Evolutionary conservation across 176 grass and related monocot species (phyloP).

Genomic region (Secale cereale): DNA sequence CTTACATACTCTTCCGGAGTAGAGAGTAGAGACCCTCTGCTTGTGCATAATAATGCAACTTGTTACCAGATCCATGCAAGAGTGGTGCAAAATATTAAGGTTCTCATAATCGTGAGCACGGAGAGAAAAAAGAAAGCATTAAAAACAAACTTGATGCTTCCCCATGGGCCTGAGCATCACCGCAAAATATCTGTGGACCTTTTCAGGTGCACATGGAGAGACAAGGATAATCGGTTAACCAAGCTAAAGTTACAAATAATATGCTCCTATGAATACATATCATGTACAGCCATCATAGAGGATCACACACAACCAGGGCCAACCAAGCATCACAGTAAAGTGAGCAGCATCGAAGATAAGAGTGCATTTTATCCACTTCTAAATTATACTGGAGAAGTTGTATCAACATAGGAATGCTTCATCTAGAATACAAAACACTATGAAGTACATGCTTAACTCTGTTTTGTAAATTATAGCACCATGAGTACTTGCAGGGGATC

Average conservation of each 20-base stretch:
- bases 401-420: slow-evolving; percentile 9
- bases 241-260: slow-evolving; percentile 37
- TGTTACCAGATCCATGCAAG: slow-evolving; percentile 7
- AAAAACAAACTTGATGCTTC: neutral
- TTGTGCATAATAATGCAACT: neutral
- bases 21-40: neutral
- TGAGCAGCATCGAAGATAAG: slow-evolving; percentile 6
- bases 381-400: slow-evolving; percentile 21
- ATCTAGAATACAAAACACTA: neutral
- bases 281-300: neutral
- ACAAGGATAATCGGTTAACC: slow-evolving; percentile 23
- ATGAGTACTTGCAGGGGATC: neutral
- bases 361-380: slow-evolving; percentile 10
- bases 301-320: neutral
- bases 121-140: neutral
- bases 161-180: neutral
- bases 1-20: neutral
- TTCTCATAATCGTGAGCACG: neutral
- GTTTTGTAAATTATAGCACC: neutral
- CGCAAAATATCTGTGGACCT: neutral
- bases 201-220: slow-evolving; percentile 12
- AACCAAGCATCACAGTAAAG: slow-evolving; percentile 22
- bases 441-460: neutral
- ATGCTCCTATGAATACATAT: slow-evolving; percentile 24
- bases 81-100: slow-evolving; percentile 6